phyloP scores from a whole-genome alignment of 108 stramenopile species.

The Epipyxis sp. region DNA sequence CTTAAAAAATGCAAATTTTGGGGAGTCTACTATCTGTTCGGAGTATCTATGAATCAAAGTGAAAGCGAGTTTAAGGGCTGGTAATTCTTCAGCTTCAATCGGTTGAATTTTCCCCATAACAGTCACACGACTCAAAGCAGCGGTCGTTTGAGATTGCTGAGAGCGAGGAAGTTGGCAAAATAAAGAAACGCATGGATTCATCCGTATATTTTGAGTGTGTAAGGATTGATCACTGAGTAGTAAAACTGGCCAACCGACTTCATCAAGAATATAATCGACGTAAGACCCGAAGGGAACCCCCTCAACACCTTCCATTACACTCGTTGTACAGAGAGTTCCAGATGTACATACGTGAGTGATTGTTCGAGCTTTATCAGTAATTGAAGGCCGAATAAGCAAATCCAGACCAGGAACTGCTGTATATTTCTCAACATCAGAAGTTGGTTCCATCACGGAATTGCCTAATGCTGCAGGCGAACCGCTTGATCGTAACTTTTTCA shows the following conservation, averaged over 20 bases:
- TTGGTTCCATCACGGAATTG: neutral
- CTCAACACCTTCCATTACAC: slow-evolving; percentile 60
- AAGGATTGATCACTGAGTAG: slow-evolving; percentile 87
- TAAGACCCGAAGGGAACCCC: slow-evolving; percentile 89
- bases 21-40: slow-evolving; percentile 87
- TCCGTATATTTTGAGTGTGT: slow-evolving; percentile 86
- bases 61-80: slow-evolving; percentile 78
- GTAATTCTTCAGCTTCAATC: slow-evolving; percentile 72
- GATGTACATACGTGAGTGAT: slow-evolving; percentile 51
- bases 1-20: slow-evolving; percentile 85
- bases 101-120: slow-evolving; percentile 74
- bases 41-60: slow-evolving; percentile 85
- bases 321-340: slow-evolving; percentile 51
- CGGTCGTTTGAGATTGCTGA: slow-evolving; percentile 24
- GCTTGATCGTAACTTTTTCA: too few relatives aligned
- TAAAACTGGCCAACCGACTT: slow-evolving; percentile 81
- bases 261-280: slow-evolving; percentile 94
- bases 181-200: slow-evolving; percentile 32
- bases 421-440: too few relatives aligned
- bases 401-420: neutral
- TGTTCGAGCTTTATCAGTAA: slow-evolving; percentile 41
- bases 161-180: slow-evolving; percentile 32
- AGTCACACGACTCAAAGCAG: slow-evolving; percentile 81
- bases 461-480: too few relatives aligned
- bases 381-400: neutral